These are phyloP conservation scores for Fusarium drepaniforme DNA, from an alignment of 2,329 filamentous ascomycete species.

Conservation along the genomic window DNA sequence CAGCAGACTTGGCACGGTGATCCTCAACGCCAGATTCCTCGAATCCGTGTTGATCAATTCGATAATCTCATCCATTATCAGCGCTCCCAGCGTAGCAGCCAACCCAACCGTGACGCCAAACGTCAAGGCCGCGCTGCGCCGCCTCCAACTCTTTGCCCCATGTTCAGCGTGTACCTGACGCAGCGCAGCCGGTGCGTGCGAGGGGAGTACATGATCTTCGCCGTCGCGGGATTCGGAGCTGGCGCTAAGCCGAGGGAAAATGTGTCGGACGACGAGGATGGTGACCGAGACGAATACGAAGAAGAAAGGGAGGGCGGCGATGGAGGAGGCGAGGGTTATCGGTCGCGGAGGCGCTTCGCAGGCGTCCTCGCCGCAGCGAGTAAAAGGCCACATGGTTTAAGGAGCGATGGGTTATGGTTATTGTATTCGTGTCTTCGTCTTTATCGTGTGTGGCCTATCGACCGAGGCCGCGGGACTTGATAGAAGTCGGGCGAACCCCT, in stretches of 20 bases:
- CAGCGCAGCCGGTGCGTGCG: conserved; percentile 70
- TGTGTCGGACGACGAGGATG: conserved; percentile 71
- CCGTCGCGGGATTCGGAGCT: conserved; percentile 63
- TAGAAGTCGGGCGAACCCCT: conserved; percentile 4
- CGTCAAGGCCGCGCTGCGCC: conserved; percentile 69
- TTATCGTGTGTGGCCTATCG: not conserved
- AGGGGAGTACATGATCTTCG: conserved; percentile 71
- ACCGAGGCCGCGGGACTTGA: conserved; percentile 9
- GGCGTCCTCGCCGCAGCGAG: conserved; percentile 67
- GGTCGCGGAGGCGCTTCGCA: conserved; percentile 62
- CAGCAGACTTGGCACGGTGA: conserved; percentile 78
- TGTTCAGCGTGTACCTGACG: conserved; percentile 71
- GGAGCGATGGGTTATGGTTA: not conserved
- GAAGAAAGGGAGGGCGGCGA: conserved; percentile 78
- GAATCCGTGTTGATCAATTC: conserved; percentile 78
- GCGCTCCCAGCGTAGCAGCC: conserved; percentile 80
- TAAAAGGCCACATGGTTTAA: conserved; percentile 54
- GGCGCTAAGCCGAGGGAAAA: conserved; percentile 80
- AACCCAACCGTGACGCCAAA: conserved; percentile 84
- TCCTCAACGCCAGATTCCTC: conserved; percentile 74
- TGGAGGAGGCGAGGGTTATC: conserved; percentile 59
- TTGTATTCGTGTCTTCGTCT: conserved; percentile 13
- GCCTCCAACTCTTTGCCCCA: conserved; percentile 62
- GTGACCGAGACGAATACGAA: conserved; percentile 76
- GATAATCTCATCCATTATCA: conserved; percentile 87